Evolutionary conservation across 129 eudicot species (phyloP).

Genomic region (Pittosporum tobira): DNA sequence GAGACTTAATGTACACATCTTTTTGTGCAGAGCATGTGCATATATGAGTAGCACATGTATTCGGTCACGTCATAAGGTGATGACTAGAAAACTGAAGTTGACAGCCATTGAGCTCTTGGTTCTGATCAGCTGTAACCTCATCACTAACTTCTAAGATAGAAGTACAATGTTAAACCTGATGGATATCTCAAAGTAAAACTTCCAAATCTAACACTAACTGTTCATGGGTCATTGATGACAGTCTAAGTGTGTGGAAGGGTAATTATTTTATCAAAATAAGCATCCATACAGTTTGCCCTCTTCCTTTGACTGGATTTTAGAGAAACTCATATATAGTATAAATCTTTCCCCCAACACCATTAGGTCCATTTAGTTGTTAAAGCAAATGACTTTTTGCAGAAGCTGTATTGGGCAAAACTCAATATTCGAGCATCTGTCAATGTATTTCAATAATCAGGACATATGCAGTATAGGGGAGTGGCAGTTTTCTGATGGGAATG

Average conservation of each 20-base stretch:
- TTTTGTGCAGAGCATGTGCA: neutral
- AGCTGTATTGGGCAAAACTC: neutral
- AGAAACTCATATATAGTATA: neutral
- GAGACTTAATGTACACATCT: neutral
- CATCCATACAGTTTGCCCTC: neutral
- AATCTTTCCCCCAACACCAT: neutral
- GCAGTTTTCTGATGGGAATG: neutral
- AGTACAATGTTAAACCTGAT: neutral
- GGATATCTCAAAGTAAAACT: neutral
- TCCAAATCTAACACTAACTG: neutral
- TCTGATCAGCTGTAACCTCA: neutral
- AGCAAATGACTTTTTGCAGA: neutral
- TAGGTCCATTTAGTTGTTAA: neutral
- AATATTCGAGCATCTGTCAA: neutral
- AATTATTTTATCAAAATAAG: neutral
- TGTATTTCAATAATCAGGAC: neutral
- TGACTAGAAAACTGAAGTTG: neutral
- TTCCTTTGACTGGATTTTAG: neutral
- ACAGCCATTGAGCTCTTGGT: neutral
- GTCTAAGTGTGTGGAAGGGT: neutral
- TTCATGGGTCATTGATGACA: neutral
- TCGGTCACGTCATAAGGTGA: slow-evolving; percentile 2
- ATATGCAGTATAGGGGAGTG: neutral
- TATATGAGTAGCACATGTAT: neutral
- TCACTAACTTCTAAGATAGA: neutral